These are phyloP conservation scores for Cladosporium halotolerans DNA, from an alignment of 2,329 filamentous ascomycete genomes.

Conservation along the genomic window DNA sequence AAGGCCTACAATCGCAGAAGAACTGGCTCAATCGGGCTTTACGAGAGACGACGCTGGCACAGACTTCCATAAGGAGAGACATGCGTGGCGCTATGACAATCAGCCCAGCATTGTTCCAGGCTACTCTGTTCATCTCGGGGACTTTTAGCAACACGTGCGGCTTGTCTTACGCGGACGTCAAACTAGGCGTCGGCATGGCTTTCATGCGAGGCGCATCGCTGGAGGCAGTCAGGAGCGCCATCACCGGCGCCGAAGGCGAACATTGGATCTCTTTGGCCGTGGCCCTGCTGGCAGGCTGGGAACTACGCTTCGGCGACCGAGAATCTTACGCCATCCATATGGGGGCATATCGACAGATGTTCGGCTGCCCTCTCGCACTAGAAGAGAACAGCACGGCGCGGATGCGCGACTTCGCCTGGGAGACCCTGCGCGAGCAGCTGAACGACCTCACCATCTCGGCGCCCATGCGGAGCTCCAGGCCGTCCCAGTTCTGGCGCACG, in stretches of 20 bases:
- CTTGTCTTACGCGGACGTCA: constrained; percentile 12
- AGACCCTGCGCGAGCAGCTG: constrained; percentile 15
- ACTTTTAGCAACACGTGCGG: constrained; percentile 21
- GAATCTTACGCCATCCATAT: constrained; percentile 19
- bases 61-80: constrained; percentile 15
- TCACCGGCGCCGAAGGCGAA: constrained; percentile 12
- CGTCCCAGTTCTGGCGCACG: constrained; percentile 1
- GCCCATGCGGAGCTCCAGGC: neutral
- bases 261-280: constrained; percentile 18
- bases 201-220: constrained; percentile 19
- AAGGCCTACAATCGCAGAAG: neutral
- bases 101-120: constrained; percentile 18
- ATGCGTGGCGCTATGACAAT: constrained; percentile 17
- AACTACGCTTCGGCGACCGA: constrained; percentile 19
- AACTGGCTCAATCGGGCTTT: constrained; percentile 11
- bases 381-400: constrained; percentile 17
- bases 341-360: constrained; percentile 9
- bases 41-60: constrained; percentile 14
- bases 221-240: constrained; percentile 16
- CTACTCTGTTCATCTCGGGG: constrained; percentile 18
- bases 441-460: constrained; percentile 12
- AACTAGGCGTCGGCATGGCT: constrained; percentile 17
- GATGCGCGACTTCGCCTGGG: constrained; percentile 17
- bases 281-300: constrained; percentile 22
- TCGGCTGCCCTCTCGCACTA: constrained; percentile 7